Base-by-base conservation (phyloP, 2,329 filamentous ascomycete genomes). In the Colletotrichum somersetense region DNA sequence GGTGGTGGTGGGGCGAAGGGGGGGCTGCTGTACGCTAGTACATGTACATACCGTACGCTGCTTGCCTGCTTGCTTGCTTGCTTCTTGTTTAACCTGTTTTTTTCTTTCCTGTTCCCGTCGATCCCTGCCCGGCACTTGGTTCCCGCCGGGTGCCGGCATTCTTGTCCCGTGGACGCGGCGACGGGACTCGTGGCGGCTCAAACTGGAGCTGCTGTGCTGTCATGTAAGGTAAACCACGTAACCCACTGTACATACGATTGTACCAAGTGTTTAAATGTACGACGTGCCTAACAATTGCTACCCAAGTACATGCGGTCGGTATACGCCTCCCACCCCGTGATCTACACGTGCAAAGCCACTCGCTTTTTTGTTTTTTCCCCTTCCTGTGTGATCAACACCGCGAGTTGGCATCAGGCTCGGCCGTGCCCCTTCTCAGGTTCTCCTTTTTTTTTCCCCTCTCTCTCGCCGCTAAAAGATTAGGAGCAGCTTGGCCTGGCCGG, bases 401-500 rank as follows among this genome's bases (percentile, higher is more conserved):
- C 42, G 50, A 48, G 58, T 62, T 48, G 58, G 58, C 35, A 30
- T 30, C 44, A 40, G 44, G 42, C 58, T 48, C 42, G 40, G 40
- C 20, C 58, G 16, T 23, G 55, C 55, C 20, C 38, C 16, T 33
- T 33, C 10, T 12, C 26, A 30, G 18, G 7, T 35, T 35, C 26
- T 20, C 26, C 26, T 20, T 18, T 33, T 33, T 33, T 53, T 14
- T 14, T 10, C 16, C 7, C 10, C 42, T 5, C 42, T 18, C 1
- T 20, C 6, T 20, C 42, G 18, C 16, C 16, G 18, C 18, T 18
- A 46, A 20, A 33, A 20, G 42, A 20, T 5, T 26, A 11, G 30
- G 52, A 44, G 6, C 14, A 18, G 16, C 16, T 44, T 44, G 42
- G 42, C 16, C 42, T 18, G 42, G 42, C 42, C 42, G 35, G 26